Percentiles rank a stretch among this genome's conserved stretches.
phyloP scores from a whole-genome alignment of 73 alveolate species.

The Tetrahymena malaccensis region DNA sequence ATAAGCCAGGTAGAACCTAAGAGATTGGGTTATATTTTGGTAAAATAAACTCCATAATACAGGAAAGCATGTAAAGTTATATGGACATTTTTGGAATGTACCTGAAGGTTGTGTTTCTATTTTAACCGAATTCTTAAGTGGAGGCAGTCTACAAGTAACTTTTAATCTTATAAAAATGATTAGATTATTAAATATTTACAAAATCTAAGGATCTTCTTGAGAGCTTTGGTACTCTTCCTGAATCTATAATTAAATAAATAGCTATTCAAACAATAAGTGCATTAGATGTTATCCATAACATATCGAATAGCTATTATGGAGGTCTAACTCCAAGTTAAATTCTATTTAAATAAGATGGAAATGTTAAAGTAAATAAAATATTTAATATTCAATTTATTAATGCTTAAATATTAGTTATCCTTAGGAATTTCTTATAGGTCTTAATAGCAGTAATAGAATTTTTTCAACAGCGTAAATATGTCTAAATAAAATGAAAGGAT shows the following conservation, averaged over 20 bases:
- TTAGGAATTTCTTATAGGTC: background rate
- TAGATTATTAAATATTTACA: background rate
- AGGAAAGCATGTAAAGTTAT: constrained; percentile 30
- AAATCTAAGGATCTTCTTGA: background rate
- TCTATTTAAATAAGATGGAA: background rate
- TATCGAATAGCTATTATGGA: background rate
- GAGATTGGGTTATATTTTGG: constrained; percentile 54
- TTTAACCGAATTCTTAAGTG: constrained; percentile 29
- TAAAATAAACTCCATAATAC: constrained; percentile 17
- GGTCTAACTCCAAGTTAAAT: background rate
- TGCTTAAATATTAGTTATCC: background rate
- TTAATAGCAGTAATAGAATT: background rate
- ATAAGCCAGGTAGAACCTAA: constrained; percentile 38
- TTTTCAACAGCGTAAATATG: background rate
- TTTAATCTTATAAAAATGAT: background rate
- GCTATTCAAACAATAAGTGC: background rate
- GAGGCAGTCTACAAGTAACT: background rate
- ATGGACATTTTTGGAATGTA: constrained; percentile 55
- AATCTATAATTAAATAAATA: background rate
- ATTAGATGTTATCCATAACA: background rate
- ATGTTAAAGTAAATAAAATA: background rate
- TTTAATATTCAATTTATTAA: no score
- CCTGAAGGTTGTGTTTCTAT: constrained; percentile 73
- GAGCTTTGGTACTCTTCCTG: background rate
- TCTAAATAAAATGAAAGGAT: background rate